Evolutionary conservation across 768 basidiomycete genomes (phyloP), one percentile per base, ranked within the genome.

Genomic region (Mycena sanguinolenta): DNA sequence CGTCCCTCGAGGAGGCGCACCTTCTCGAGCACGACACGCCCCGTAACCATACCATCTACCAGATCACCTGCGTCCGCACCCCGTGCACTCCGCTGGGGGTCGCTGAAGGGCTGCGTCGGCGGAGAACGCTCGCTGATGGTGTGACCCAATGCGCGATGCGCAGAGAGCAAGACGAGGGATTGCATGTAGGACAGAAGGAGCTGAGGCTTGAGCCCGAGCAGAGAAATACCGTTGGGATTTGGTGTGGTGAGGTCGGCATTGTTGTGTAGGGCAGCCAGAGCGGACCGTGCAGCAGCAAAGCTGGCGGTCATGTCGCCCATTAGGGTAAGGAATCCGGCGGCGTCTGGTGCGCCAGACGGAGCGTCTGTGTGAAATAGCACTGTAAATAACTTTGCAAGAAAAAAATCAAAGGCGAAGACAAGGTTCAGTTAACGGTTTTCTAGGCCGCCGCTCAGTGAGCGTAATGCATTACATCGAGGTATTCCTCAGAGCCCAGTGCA

Each of bases 151-250:
- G 88, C 85, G 30, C 92, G 90, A 23, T 91, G 90, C n/a, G 92
- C 97, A 2, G 92, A 92, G 4, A 98, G 81, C 69, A 70, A 63
- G 21, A 70, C 58, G 14, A 70, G 52, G 1, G 69, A 70, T 30
- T 70, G 69, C 34, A 70, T 63, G 42, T 70, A 70, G 2, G 92
- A 92, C 4, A 98, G 80, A 69, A 98, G 86, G 25, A 94, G 79
- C 63, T 96, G 89, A 74, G 96, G 92, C 81, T 98, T 97, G 58
- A 96, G 82, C 14, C 95, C 93, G 27, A 99, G 85, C 6, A 99
- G 85, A 0, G 98, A 98, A 70, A 99, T 95, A 44, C 98, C 98
- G 34, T 94, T 87, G 44, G 27, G 59, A 9, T 46, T 32, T 19
- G 44, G 28, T 17, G 44, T n/a, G 0, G 30, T 27, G 39, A 44